Percentiles rank a stretch among this genome's conserved stretches.
Evolutionary conservation across 768 basidiomycete species (phyloP).

Genomic region (Termitomyces sp.): DNA sequence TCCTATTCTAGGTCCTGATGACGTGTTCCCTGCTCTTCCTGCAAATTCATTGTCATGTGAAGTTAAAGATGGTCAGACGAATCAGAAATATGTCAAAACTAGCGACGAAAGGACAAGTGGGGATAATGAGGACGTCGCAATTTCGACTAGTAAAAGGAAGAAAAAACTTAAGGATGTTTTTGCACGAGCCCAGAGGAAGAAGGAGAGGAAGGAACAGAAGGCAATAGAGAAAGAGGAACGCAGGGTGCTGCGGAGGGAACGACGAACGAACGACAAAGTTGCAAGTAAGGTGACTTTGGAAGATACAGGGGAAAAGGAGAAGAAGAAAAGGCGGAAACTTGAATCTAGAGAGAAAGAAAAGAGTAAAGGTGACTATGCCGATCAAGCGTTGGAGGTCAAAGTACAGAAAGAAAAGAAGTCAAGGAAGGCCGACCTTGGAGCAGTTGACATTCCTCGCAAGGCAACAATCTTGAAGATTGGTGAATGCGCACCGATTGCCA

Average conservation of each 20-base stretch:
- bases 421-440: neutral
- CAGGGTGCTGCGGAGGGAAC: constrained; percentile 10
- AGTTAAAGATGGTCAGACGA: neutral
- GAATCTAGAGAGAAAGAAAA: constrained; percentile 3
- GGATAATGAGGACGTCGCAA: constrained; percentile 4
- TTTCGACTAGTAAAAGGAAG: constrained; percentile 8
- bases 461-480: neutral
- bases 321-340: constrained; percentile 16
- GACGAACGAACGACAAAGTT: neutral
- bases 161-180: constrained; percentile 5
- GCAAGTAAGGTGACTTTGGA: neutral
- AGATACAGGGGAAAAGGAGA: neutral
- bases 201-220: constrained; percentile 13
- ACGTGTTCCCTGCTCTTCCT: constrained; percentile 5
- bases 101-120: neutral
- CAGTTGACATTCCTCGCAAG: neutral
- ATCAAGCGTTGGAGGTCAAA: neutral
- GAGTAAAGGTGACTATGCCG: neutral
- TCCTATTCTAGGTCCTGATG: constrained; percentile 51
- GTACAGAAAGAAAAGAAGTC: constrained; percentile 4
- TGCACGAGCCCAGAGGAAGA: constrained; percentile 3
- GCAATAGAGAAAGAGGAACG: constrained; percentile 16
- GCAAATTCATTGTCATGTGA: neutral
- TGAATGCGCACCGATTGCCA: neutral
- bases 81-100: neutral